Base-by-base conservation (phyloP, 2,329 filamentous ascomycete genomes). In the Bipolaris bicolor region DNA sequence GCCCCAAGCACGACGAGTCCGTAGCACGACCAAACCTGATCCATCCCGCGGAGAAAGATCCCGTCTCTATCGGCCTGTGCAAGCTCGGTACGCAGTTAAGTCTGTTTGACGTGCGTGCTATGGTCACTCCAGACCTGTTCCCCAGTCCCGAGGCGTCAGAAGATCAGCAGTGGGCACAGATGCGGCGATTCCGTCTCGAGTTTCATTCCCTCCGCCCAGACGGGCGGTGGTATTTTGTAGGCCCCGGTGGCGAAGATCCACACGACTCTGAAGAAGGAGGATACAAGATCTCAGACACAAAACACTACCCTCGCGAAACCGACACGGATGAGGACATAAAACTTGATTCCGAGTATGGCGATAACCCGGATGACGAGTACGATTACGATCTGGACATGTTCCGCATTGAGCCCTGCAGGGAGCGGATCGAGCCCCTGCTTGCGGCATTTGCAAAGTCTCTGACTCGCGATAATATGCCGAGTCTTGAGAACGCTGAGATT, bases 191-290 rank as follows among this genome's bases (percentile, higher is more conserved):
- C 52, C 47, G 60, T 40, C 60, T 62, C 16, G 53, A 62, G 24
- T 58, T 62, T 11, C 57, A 62, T 55, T n/a, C 54, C 43, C 50
- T 60, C n/a, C 44, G 57, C 49, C 60, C 60, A 48, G 57, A 60
- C 24, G 57, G 60, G 18, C 52, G 54, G 34, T 62, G 60, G 60
- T 62, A 62, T 44, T 62, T 62, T 47, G n/a, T 57, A 13, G 57
- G 60, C 7, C 57, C 54, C 7, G 57, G 45, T 34, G 60, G 57
- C 37, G 57, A 60, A 36, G 57, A 59, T 44, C 59, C 59, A 2
- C 49, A 59, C 40, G 59, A 62, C 43, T 62, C 43, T 54, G 57
- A 62, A 60, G 49, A 62, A 40, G 60, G 60, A 34, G 60, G 57
- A 0, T 62, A 62, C 34, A 55, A 60, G 33, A 57, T 62, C 52